Evolutionary conservation across 2,329 filamentous ascomycete species (phyloP).

Genomic region (Fusarium concolor): DNA sequence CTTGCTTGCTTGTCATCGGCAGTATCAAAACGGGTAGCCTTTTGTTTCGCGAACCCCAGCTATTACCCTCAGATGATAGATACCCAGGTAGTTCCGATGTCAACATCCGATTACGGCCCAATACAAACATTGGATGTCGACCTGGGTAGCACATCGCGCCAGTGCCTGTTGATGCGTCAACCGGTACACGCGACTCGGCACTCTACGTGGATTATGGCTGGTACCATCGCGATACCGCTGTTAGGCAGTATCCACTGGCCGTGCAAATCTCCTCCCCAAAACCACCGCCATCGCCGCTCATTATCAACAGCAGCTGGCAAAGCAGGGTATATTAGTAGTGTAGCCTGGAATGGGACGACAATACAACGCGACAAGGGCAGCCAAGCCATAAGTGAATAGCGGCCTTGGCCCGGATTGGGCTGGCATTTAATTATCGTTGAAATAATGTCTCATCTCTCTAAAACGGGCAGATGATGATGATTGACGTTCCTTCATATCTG

Average conservation of each 20-base stretch:
- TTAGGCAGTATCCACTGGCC: slow-evolving; percentile 29
- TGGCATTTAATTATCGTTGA: slow-evolving; percentile 23
- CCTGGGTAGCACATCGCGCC: slow-evolving; percentile 11
- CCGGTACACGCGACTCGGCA: slow-evolving; percentile 29
- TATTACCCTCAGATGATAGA: slow-evolving; percentile 3
- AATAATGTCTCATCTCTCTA: slow-evolving; percentile 32
- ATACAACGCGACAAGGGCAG: slow-evolving; percentile 3
- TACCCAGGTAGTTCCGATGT: slow-evolving; percentile 1
- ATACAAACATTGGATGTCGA: slow-evolving; percentile 9
- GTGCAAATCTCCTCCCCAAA: slow-evolving; percentile 28
- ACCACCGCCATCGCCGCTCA: slow-evolving; percentile 36
- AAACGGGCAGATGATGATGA: slow-evolving; percentile 19
- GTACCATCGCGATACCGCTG: slow-evolving; percentile 24
- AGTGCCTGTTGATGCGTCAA: slow-evolving; percentile 41
- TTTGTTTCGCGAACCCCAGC: slow-evolving; percentile 34
- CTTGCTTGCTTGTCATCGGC: background rate
- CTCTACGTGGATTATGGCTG: slow-evolving; percentile 3
- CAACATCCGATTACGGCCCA: slow-evolving; percentile 17
- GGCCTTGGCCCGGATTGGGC: slow-evolving; percentile 26
- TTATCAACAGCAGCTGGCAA: slow-evolving; percentile 22
- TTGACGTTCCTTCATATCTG: slow-evolving; percentile 35
- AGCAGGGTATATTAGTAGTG: slow-evolving; percentile 13
- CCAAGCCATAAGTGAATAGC: slow-evolving; percentile 12
- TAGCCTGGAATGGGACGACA: slow-evolving; percentile 14
- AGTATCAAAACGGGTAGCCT: slow-evolving; percentile 28